phyloP scores from a whole-genome alignment of 2,329 filamentous ascomycete genomes.

The Colletotrichum sp. region DNA sequence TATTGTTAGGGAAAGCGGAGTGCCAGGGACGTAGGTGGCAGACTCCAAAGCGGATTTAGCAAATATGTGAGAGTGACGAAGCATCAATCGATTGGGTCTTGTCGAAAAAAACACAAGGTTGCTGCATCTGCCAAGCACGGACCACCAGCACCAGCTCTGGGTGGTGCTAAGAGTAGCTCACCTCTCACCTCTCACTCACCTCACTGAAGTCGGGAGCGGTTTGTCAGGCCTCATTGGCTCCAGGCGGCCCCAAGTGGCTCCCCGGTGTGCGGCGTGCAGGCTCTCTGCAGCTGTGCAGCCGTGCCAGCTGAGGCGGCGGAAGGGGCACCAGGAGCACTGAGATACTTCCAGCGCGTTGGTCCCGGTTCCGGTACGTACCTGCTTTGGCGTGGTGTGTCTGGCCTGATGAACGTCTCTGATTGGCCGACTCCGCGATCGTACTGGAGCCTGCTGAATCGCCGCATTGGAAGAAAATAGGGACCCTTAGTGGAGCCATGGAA shows the following conservation, averaged over 20 bases:
- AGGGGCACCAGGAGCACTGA: slow-evolving; percentile 2
- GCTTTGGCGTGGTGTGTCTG: not conserved
- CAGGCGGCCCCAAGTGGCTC: not conserved
- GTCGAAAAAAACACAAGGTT: slow-evolving; percentile 31
- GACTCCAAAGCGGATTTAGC: slow-evolving; percentile 15
- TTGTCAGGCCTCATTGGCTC: not conserved
- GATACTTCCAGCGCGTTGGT: not conserved
- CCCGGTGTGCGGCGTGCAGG: not conserved
- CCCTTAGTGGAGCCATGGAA: slow-evolving; percentile 15
- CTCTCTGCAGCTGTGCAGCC: slow-evolving; percentile 4
- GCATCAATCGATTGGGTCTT: slow-evolving; percentile 30
- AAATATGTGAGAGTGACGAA: slow-evolving; percentile 26
- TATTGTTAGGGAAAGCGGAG: slow-evolving; percentile 14
- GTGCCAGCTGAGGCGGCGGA: slow-evolving; percentile 16
- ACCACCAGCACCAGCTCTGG: slow-evolving; percentile 27
- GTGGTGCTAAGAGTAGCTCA: not conserved
- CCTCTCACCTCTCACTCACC: not conserved
- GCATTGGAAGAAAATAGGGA: slow-evolving; percentile 13
- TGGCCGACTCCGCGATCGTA: slow-evolving; percentile 12
- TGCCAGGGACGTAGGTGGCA: slow-evolving; percentile 9
- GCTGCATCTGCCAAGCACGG: slow-evolving; percentile 39
- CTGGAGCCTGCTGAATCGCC: slow-evolving; percentile 10
- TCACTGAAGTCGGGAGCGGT: not conserved
- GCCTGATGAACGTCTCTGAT: not conserved
- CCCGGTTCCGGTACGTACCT: slow-evolving; percentile 1